Evolutionary conservation across 2,329 filamentous ascomycete genomes (phyloP), one percentile per base, ranked within the genome.

Genomic region (Trichoderma koningiopsis): DNA sequence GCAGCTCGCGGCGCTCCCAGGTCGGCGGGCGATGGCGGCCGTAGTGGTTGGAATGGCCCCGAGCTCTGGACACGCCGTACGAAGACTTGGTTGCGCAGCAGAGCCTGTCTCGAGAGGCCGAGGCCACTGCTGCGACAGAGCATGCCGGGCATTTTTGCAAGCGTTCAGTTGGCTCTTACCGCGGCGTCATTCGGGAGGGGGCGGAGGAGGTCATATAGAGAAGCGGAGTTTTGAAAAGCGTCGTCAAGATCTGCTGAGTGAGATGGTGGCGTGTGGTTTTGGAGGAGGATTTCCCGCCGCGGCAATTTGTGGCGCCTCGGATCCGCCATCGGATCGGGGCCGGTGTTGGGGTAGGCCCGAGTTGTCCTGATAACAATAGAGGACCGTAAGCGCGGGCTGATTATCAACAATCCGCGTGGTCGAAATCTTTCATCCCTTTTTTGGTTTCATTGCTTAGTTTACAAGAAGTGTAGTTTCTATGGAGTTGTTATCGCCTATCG

Each of bases 11-110:
- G 91, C 67, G 87, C 89, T 63, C 93, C 93, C 35, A 98, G 86
- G 47, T 92, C 92, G 70, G 86, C 87, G 6, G 94, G 94, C 5
- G 92, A 89, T 0, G 94, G 94, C 6, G 94, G 94, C 0, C 87
- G 85, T 74, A 94, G 87, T 16, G 89, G 87, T 72, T 89, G 84
- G 77, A 89, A 92, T 70, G 83, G 83, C 43, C 80, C 77, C 8
- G 77, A 74, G 35, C 76, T 76, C 70, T 79, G 79, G 66, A 79
- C 69, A 69, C 73, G 73, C 68, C 77, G 76, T 35, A 53, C 53
- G 70, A 71, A 60, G 70, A 70, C 62, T 68, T 70, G 73, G 70
- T 70, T 72, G 33, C 66, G 58, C 61, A 60, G 57, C 49, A 61
- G 53, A 64, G 73, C 68, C 65, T 68, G 59, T 65, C 71, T 74